Evolutionary conservation across 208 protist genomes (phyloP).

Genomic region (Naegleria fowleri): DNA sequence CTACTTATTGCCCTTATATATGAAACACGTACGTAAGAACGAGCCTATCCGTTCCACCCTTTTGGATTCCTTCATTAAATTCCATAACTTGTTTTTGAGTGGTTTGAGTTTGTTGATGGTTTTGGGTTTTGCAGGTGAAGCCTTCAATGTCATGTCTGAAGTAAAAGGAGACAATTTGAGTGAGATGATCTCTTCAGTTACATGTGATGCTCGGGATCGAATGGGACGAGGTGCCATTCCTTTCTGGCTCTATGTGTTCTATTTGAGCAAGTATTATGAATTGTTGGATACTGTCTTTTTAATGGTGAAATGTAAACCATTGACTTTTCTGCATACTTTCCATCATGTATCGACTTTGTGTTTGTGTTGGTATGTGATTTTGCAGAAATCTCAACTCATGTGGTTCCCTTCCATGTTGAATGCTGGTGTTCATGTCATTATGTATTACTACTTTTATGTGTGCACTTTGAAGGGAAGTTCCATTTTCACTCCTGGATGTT

Average conservation of each 20-base stretch:
- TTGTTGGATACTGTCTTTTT: slow-evolving; percentile 43
- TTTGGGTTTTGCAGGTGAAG: not conserved
- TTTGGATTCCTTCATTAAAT: not conserved
- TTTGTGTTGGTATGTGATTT: not conserved
- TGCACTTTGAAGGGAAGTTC: not conserved
- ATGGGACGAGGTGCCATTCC: not conserved
- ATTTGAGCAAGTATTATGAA: slow-evolving; percentile 40
- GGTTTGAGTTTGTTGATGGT: not conserved
- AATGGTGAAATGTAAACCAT: slow-evolving; percentile 34
- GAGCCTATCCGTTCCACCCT: not conserved
- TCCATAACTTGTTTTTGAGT: not conserved
- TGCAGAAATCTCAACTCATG: not conserved
- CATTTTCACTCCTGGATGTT: not conserved
- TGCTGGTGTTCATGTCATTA: not conserved
- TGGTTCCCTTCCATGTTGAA: not conserved
- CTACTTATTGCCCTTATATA: not conserved
- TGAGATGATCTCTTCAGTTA: not conserved
- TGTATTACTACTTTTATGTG: slow-evolving; percentile 11
- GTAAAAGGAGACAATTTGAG: not conserved
- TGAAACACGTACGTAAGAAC: not conserved
- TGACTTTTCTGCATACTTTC: slow-evolving; percentile 42
- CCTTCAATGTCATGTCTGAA: not conserved
- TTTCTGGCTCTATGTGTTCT: slow-evolving; percentile 24
- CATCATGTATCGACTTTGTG: slow-evolving; percentile 34
- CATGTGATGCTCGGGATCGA: not conserved